Base-by-base conservation (phyloP, 306 rosid species). In the Geum urbanum region DNA sequence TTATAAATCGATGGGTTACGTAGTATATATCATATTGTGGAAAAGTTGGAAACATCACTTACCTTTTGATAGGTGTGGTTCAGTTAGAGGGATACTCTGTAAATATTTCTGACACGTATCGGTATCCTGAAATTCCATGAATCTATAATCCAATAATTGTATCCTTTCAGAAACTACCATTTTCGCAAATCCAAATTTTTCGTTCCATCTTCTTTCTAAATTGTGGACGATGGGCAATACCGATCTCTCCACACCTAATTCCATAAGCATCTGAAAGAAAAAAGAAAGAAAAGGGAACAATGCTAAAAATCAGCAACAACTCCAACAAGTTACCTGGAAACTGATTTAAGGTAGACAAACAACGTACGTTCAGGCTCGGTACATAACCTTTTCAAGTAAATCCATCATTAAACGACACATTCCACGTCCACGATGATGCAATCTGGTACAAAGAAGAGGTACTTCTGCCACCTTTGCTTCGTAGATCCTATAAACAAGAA, bases 391-490 rank as follows among this genome's bases (percentile, higher is more conserved):
- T 58, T 58, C 43, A 13, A 32, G 40, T 27, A 32, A 27, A 12
- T 13, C 0, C 43, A 58, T 11, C 63, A 58, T 2, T 6, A 13
- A n/a, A 73, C 74, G 92, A 72, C 97, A 94, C 97, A 88, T 90
- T 81, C 96, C 97, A 19, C 27, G 89, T 63, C 88, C 88, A 22
- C 98, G 95, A 76, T 84, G 83, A 52, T 72, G 95, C 61, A 83
- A 76, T 72, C 96, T 80, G 62, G 97, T 94, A 37, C 87, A 96
- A 53, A 90, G 78, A 65, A 94, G 91, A 65, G 96, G 97, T 53
- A 94, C 54, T 83, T 94, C 98, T 19, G 98, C 98, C 71, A 90
- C 95, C 73, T 81, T 87, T 46, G 61, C 84, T 70, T 96, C 98
- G 32, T 81, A 64, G 64, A 94, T 74, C 89, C 98, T 94, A 8